Evolutionary conservation across 805 yeast species (phyloP).

Genomic region (Suhomyces faveliae): DNA sequence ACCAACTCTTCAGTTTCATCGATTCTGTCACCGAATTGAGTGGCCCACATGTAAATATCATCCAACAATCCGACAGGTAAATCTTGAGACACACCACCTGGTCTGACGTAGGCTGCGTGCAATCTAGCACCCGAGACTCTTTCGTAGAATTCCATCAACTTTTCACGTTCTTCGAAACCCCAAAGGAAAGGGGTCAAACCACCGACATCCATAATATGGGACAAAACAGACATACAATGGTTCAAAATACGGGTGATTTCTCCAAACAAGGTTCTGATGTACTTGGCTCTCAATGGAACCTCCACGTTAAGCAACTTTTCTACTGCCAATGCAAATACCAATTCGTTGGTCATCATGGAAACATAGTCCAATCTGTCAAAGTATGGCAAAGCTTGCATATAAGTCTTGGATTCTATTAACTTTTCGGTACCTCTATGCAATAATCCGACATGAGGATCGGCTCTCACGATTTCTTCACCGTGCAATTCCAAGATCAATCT

Average conservation of each 20-base stretch:
- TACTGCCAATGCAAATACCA: conserved; percentile 77
- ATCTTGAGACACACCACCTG: conserved; percentile 91
- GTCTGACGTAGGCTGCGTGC: conserved; percentile 85
- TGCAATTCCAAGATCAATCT: conserved; percentile 81
- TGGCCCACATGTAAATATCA: conserved; percentile 94
- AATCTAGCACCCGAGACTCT: conserved; percentile 88
- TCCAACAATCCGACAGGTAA: conserved; percentile 82
- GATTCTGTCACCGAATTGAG: conserved; percentile 89
- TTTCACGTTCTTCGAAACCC: conserved; percentile 94
- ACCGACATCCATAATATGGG: conserved; percentile 94
- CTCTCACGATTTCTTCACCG: conserved; percentile 84
- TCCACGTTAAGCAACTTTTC: conserved; percentile 83
- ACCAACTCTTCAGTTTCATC: conserved; percentile 88
- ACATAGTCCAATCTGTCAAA: conserved; percentile 85
- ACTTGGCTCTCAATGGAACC: conserved; percentile 81
- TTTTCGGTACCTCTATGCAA: conserved; percentile 89
- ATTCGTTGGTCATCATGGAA: conserved; percentile 88
- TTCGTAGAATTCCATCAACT: conserved; percentile 89
- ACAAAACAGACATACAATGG: conserved; percentile 81
- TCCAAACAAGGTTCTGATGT: conserved; percentile 81
- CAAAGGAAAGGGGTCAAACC: conserved; percentile 90
- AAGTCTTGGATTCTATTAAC: conserved; percentile 81
- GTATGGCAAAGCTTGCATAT: conserved; percentile 85
- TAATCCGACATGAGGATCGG: conserved; percentile 88
- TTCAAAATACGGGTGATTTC: conserved; percentile 82